A percentile compares a stretch with the other conserved stretches of the same genome.
Conservation (phyloP, 805 yeast genomes). For the Blastobotrys terrestris region DNA sequence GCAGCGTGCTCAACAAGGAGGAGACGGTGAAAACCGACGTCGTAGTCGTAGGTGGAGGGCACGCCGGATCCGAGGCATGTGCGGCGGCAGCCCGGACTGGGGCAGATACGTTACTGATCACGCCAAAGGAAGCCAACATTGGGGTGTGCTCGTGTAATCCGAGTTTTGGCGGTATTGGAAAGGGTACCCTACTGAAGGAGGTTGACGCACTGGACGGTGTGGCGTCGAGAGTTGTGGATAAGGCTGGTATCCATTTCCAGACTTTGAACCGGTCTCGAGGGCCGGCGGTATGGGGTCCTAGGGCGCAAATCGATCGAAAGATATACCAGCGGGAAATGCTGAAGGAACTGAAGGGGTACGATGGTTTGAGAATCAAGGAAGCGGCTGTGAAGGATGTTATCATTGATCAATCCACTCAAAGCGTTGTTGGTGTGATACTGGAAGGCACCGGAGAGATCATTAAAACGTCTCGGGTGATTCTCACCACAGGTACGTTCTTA, state of each 20-base stretch:
- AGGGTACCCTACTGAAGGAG: constrained; percentile 86
- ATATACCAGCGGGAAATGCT: constrained; percentile 81
- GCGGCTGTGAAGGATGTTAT: constrained; percentile 84
- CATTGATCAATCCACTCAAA: constrained; percentile 38
- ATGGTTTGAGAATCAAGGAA: constrained; percentile 53
- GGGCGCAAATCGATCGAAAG: constrained; percentile 90
- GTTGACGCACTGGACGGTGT: constrained; percentile 97
- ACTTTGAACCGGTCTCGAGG: constrained; percentile 83
- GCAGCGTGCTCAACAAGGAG: constrained; percentile 6
- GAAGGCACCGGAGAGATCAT: constrained; percentile 54
- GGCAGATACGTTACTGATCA: constrained; percentile 58
- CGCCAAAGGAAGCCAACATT: constrained; percentile 67
- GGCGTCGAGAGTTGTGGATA: constrained; percentile 77
- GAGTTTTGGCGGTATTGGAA: constrained; percentile 97
- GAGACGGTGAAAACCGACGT: constrained; percentile 43
- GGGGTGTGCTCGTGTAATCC: constrained; percentile 98
- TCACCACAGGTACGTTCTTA: constrained; percentile 93
- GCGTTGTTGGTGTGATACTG: constrained; percentile 65
- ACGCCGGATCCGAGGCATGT: constrained; percentile 98
- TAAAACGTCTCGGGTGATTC: constrained; percentile 61
- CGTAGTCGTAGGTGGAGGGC: constrained; percentile 94
- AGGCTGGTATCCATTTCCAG: constrained; percentile 88
- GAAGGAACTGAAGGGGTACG: constrained; percentile 41
- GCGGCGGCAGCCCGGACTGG: constrained; percentile 88
- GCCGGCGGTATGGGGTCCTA: constrained; percentile 96